Base-by-base conservation (phyloP, 345 rosid species). In the Pugionium dolabratum region DNA sequence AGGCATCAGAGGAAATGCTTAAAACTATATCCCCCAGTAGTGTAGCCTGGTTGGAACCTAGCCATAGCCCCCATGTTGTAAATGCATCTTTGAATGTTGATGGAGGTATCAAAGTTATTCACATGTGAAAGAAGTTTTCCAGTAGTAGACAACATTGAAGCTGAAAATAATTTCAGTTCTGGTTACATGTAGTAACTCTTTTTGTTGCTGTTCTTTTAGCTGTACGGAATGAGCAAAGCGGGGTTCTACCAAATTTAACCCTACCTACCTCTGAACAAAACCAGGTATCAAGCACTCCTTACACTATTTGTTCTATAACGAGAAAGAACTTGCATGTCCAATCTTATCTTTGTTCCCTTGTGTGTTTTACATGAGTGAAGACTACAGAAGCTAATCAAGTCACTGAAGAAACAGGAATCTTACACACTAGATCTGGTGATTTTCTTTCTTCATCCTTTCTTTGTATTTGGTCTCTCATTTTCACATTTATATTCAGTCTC, bases 1-100 rank as follows among this genome's bases (percentile, higher is more conserved):
- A 75, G 68, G 97, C 99, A 75, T 88, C 96, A 28, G 90, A 93
- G 65, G 88, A 86, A 67, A 77, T 90, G 95, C 78, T 88, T 61
- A 86, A 77, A 66, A 79, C 76, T 72, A 62, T 60, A 37, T 40
- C 73, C 26, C 80, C 83, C 59, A 75, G 80, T 80, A 74, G 94
- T 67, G 71, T 69, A 31, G 69, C 76, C 63, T 67, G 80, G 57
- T 66, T 81, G 33, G 84, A 67, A 29, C 62, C 69, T 71, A 86
- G 77, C 60, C 70, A 51, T 6, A 60, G 58, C 43, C 49, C 63
- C 58, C 68, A 53, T 62, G 62, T 67, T 31, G 62, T 70, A 52
- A 48, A 74, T 64, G 76, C 78, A 34, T 77, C 83, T 35, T 62
- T 48, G 28, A 74, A 69, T 48, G 62, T 78, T 73, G 72, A 59